Percentiles rank a stretch among this genome's conserved stretches.
Evolutionary conservation across 169 alveolate species (phyloP).

Genomic region (Plasmodium gonderi): DNA sequence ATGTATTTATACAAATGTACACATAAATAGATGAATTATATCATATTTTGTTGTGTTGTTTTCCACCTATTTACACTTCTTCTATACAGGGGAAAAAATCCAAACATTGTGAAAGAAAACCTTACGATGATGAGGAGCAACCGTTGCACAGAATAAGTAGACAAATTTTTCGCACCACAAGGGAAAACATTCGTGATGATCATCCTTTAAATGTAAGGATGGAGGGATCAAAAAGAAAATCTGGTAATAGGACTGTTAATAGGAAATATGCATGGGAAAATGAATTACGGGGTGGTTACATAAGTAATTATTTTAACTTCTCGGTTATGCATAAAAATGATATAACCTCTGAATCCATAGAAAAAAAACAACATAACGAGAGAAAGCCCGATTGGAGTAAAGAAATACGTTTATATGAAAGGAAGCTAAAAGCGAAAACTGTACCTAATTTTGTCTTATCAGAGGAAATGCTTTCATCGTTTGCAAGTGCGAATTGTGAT

Average conservation of each 20-base stretch:
- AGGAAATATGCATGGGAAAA: conserved; percentile 28
- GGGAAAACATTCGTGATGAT: neutral
- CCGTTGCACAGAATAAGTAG: conserved; percentile 36
- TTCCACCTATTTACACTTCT: neutral
- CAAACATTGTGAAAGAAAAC: neutral
- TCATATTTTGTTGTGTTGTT: neutral
- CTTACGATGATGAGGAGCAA: neutral
- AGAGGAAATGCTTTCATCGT: conserved; percentile 4
- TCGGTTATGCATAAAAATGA: conserved; percentile 11
- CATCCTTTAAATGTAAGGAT: neutral
- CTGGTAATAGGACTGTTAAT: neutral
- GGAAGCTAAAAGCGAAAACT: conserved; percentile 33
- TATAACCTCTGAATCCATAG: neutral
- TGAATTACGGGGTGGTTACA: conserved; percentile 42
- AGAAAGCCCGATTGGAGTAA: conserved; percentile 2
- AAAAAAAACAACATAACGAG: neutral
- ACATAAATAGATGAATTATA: neutral
- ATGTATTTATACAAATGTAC: no score
- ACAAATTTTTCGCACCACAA: neutral
- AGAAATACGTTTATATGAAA: conserved; percentile 20
- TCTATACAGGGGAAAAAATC: conserved; percentile 1
- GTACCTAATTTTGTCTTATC: conserved; percentile 24
- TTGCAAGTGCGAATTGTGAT: neutral
- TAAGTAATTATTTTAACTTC: conserved; percentile 37
- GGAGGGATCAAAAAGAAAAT: neutral